Percentiles rank a stretch among this genome's conserved stretches.
Conservation (phyloP, 208 protist species). For the Acanthamoeba healyi region DNA sequence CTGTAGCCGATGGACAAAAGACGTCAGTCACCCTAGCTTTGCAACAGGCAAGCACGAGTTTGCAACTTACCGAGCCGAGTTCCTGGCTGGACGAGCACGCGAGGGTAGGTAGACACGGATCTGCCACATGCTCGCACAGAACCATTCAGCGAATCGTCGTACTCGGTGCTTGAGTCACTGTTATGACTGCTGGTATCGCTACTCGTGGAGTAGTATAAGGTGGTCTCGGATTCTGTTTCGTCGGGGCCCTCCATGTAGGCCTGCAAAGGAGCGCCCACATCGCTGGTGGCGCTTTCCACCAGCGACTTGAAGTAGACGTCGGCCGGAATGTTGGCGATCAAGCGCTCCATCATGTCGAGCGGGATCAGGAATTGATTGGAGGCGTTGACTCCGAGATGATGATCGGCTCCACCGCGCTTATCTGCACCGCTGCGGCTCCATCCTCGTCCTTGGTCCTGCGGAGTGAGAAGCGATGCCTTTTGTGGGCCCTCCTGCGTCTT, state of each 20-base stretch:
- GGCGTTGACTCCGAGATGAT: not conserved
- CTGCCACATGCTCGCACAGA: not conserved
- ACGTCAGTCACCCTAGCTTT: not conserved
- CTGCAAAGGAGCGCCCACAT: not conserved
- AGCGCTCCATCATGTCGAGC: not conserved
- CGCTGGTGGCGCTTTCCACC: not conserved
- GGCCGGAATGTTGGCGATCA: not conserved
- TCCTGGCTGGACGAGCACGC: conserved; percentile 3
- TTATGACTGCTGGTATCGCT: not conserved
- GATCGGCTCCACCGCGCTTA: not conserved
- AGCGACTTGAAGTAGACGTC: conserved; percentile 49
- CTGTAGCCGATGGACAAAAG: not conserved
- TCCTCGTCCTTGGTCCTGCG: not conserved
- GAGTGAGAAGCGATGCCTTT: not conserved
- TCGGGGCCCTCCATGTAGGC: conserved; percentile 46
- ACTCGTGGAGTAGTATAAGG: not conserved
- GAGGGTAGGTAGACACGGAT: conserved; percentile 64
- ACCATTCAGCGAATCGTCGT: not conserved
- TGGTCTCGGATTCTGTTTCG: conserved; percentile 11
- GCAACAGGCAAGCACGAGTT: not conserved
- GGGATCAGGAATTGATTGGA: not conserved
- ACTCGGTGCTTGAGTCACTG: not conserved
- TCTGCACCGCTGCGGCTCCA: not conserved
- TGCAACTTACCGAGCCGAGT: not conserved
- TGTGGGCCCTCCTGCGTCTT: too few relatives aligned